phyloP scores from a whole-genome alignment of 1,284 basidiomycete genomes.

The Tilletia walkeri region DNA sequence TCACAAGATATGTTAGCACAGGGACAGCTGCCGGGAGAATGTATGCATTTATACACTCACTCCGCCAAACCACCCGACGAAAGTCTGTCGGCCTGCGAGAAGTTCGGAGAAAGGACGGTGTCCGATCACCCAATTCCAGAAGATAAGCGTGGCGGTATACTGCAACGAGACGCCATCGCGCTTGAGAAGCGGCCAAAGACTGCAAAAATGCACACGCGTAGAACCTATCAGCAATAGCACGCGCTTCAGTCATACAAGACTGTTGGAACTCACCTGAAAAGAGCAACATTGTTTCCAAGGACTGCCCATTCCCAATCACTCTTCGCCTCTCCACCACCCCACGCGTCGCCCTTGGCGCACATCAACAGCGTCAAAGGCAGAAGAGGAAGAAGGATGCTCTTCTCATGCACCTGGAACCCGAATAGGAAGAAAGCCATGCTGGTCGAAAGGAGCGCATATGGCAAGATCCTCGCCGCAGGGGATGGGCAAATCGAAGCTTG shows the following conservation, averaged over 20 bases:
- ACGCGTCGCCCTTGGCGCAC: slow-evolving; percentile 61
- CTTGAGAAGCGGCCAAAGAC: slow-evolving; percentile 85
- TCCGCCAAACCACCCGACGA: slow-evolving; percentile 11
- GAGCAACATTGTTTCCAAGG: slow-evolving; percentile 78
- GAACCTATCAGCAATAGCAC: not conserved
- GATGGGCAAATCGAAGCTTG: slow-evolving; percentile 49
- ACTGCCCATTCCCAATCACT: slow-evolving; percentile 74
- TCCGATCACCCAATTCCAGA: slow-evolving; percentile 82
- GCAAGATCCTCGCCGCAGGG: slow-evolving; percentile 60
- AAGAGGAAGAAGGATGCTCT: slow-evolving; percentile 82
- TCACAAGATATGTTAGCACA: no score
- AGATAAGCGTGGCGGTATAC: slow-evolving; percentile 66
- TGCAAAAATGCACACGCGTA: slow-evolving; percentile 47
- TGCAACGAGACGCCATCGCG: slow-evolving; percentile 75
- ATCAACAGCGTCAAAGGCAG: slow-evolving; percentile 78
- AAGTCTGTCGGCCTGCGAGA: not conserved
- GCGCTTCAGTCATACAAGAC: slow-evolving; percentile 10
- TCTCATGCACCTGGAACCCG: slow-evolving; percentile 94
- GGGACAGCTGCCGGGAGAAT: not conserved
- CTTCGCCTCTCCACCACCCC: slow-evolving; percentile 57
- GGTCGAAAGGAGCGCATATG: slow-evolving; percentile 49
- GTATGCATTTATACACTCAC: slow-evolving; percentile 8
- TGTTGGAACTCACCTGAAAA: slow-evolving; percentile 69
- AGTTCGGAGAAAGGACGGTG: slow-evolving; percentile 58
- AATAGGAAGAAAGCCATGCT: slow-evolving; percentile 84